Evolutionary conservation across 257 asterid genomes (phyloP).

Genomic region (Solanum ossicruentum): DNA sequence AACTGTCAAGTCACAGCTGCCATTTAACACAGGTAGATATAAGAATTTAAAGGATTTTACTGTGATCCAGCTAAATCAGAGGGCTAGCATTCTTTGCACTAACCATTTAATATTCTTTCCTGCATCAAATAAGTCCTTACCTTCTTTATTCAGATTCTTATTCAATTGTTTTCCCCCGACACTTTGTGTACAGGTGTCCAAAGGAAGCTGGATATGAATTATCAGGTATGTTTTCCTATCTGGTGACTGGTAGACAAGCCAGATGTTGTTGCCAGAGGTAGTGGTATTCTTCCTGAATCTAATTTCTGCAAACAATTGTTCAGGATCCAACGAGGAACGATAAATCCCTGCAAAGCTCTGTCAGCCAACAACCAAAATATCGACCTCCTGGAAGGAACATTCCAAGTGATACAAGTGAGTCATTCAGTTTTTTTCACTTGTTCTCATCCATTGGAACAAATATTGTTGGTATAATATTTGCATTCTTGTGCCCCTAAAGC

Average conservation of each 20-base stretch:
- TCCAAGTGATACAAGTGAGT: constrained; percentile 29
- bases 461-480: background rate
- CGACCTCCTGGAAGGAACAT: constrained; percentile 55
- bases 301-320: background rate
- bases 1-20: constrained; percentile 32
- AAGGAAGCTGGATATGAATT: constrained; percentile 70
- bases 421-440: background rate
- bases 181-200: constrained; percentile 38
- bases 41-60: background rate
- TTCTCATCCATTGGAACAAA: background rate
- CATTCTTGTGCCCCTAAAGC: background rate
- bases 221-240: constrained; percentile 25
- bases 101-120: background rate
- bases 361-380: constrained; percentile 59
- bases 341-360: constrained; percentile 26
- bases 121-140: background rate
- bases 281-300: background rate
- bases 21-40: constrained; percentile 32
- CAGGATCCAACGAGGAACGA: constrained; percentile 36
- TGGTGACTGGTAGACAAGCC: background rate
- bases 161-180: background rate
- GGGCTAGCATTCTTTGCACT: background rate
- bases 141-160: background rate
- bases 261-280: background rate
- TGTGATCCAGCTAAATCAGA: background rate